These are phyloP conservation scores for Cicer bijugum DNA, from an alignment of 306 rosid genomes.

Conservation along the genomic window DNA sequence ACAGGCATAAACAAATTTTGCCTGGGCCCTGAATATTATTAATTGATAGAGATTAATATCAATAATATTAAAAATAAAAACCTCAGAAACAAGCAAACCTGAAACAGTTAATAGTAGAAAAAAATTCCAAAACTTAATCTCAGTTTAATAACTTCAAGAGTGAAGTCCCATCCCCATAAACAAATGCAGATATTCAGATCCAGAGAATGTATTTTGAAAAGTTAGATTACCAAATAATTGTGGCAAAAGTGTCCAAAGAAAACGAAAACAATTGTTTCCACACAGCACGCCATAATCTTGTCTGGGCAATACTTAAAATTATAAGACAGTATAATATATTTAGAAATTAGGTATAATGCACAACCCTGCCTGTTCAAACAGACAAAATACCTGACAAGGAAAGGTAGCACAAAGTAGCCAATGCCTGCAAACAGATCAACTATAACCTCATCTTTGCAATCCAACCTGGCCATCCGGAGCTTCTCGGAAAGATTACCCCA, in stretches of 20 bases:
- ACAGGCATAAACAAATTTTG: constrained; percentile 85
- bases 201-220: constrained; percentile 17
- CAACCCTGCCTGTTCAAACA: constrained; percentile 5
- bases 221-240: background rate
- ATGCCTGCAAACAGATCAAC: constrained; percentile 93
- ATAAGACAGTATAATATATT: constrained; percentile 1
- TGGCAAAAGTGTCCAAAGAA: constrained; percentile 12
- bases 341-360: constrained; percentile 37
- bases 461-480: constrained; percentile 72
- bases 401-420: constrained; percentile 94
- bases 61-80: constrained; percentile 15
- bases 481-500: constrained; percentile 98
- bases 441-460: constrained; percentile 73
- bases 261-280: background rate
- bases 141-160: constrained; percentile 18
- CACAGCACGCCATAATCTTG: constrained; percentile 10
- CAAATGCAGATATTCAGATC: constrained; percentile 32
- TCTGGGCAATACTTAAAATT: constrained; percentile 2
- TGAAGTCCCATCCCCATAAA: constrained; percentile 12
- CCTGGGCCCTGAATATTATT: constrained; percentile 69
- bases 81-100: constrained; percentile 29
- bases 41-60: constrained; percentile 17
- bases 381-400: constrained; percentile 77
- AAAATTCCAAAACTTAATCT: constrained; percentile 2
- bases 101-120: constrained; percentile 1